phyloP scores from a whole-genome alignment of 306 rosid species.

The Inga oerstediana region DNA sequence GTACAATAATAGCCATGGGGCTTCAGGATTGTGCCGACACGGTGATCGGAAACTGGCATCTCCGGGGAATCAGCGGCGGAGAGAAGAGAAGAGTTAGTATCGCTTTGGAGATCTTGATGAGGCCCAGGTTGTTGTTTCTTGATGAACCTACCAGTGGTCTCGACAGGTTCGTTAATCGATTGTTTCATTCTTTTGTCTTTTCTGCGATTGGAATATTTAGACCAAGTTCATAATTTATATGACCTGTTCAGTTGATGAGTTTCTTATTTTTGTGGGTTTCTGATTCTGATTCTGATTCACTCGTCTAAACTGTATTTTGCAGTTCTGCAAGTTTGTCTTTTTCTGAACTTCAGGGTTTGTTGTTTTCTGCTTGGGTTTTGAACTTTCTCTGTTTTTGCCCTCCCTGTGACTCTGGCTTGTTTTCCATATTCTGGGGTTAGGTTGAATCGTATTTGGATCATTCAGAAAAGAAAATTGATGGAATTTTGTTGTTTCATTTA shows the following conservation, averaged over 20 bases:
- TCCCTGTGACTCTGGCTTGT: neutral
- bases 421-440: neutral
- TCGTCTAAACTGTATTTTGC: neutral
- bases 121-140: slow-evolving; percentile 89
- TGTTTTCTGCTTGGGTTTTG: neutral
- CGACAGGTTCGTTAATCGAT: slow-evolving; percentile 59
- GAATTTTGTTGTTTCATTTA: neutral
- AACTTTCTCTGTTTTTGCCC: neutral
- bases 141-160: slow-evolving; percentile 99
- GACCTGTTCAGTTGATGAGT: too few relatives aligned
- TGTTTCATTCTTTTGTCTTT: neutral
- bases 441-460: neutral
- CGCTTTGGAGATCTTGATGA: slow-evolving; percentile 87
- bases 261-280: too few relatives aligned
- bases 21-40: slow-evolving; percentile 97
- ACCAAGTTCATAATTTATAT: neutral
- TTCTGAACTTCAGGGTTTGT: neutral
- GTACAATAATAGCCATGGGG: slow-evolving; percentile 95
- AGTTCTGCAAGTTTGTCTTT: neutral
- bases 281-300: neutral
- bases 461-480: neutral
- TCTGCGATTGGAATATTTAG: neutral
- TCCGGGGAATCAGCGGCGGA: slow-evolving; percentile 97
- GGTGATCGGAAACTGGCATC: slow-evolving; percentile 93
- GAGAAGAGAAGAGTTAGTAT: slow-evolving; percentile 97